Conservation (phyloP, 2,329 filamentous ascomycete genomes). For the Pestalotiopsis sp. region DNA sequence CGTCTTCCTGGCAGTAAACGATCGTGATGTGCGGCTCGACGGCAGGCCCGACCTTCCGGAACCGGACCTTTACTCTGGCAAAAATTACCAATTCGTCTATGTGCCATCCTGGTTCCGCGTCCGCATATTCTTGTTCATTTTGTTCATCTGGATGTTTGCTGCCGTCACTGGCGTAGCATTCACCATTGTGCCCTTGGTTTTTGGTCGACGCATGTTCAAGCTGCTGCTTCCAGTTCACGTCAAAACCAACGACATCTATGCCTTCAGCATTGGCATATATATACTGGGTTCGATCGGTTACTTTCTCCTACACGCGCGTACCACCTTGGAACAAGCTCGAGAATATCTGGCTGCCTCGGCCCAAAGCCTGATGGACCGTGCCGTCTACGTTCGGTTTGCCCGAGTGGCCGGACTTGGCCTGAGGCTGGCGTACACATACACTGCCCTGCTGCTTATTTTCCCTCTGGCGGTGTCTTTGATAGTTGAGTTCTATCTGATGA, state of each 20-base stretch:
- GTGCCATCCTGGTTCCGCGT: slow-evolving; percentile 82
- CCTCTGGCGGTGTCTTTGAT: slow-evolving; percentile 79
- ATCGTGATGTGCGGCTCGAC: slow-evolving; percentile 67
- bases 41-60: slow-evolving; percentile 60
- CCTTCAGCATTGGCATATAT: slow-evolving; percentile 89
- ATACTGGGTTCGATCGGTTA: slow-evolving; percentile 73
- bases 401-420: slow-evolving; percentile 34
- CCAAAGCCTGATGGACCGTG: slow-evolving; percentile 31
- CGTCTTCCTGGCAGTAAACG: slow-evolving; percentile 79
- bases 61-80: slow-evolving; percentile 55
- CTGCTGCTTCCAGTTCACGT: slow-evolving; percentile 71
- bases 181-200: slow-evolving; percentile 83
- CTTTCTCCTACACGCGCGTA: slow-evolving; percentile 53
- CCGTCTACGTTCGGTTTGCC: slow-evolving; percentile 32
- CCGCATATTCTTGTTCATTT: slow-evolving; percentile 82
- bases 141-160: slow-evolving; percentile 92
- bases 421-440: slow-evolving; percentile 73
- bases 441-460: slow-evolving; percentile 75
- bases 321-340: slow-evolving; percentile 36
- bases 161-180: slow-evolving; percentile 82
- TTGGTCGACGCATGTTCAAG: slow-evolving; percentile 80
- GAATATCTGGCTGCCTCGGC: slow-evolving; percentile 31
- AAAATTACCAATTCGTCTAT: slow-evolving; percentile 73
- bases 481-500: slow-evolving; percentile 84
- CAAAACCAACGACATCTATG: slow-evolving; percentile 92